Conservation (phyloP, 352 stramenopile genomes). For the Pythium aquatile region DNA sequence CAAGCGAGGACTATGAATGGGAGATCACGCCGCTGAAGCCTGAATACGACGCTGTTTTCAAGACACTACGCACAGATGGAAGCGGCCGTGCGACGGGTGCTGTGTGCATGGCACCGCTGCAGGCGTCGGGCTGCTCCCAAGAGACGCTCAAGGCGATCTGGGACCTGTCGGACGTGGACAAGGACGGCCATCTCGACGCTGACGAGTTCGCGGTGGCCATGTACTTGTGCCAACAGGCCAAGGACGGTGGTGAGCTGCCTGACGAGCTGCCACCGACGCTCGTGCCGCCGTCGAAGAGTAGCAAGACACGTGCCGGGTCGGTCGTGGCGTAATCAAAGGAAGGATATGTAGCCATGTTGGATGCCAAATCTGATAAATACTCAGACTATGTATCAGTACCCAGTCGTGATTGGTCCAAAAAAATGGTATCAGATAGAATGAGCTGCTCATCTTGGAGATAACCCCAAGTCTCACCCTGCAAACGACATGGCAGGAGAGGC, state of each 20-base stretch:
- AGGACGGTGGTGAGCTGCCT: slow-evolving; percentile 73
- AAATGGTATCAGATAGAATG: background rate
- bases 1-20: slow-evolving; percentile 46
- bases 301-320: slow-evolving; percentile 20
- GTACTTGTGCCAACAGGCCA: slow-evolving; percentile 77
- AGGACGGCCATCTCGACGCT: slow-evolving; percentile 83
- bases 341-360: slow-evolving; percentile 3
- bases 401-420: background rate
- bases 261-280: slow-evolving; percentile 48
- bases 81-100: slow-evolving; percentile 56
- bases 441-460: background rate
- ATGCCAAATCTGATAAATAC: background rate
- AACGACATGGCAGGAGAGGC: background rate
- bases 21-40: slow-evolving; percentile 61
- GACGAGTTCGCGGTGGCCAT: slow-evolving; percentile 92
- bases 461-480: background rate
- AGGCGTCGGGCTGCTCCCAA: slow-evolving; percentile 59
- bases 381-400: background rate
- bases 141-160: slow-evolving; percentile 85
- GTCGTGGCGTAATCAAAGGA: slow-evolving; percentile 6
- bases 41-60: slow-evolving; percentile 86
- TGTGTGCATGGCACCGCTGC: slow-evolving; percentile 78
- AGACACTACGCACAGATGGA: slow-evolving; percentile 55
- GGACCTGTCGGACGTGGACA: slow-evolving; percentile 90
- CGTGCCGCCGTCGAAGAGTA: slow-evolving; percentile 53